A percentile compares a stretch with the other conserved stretches of the same genome.
Conservation (phyloP, 495 filamentous ascomycete species). For the Aspergillus panamensis region DNA sequence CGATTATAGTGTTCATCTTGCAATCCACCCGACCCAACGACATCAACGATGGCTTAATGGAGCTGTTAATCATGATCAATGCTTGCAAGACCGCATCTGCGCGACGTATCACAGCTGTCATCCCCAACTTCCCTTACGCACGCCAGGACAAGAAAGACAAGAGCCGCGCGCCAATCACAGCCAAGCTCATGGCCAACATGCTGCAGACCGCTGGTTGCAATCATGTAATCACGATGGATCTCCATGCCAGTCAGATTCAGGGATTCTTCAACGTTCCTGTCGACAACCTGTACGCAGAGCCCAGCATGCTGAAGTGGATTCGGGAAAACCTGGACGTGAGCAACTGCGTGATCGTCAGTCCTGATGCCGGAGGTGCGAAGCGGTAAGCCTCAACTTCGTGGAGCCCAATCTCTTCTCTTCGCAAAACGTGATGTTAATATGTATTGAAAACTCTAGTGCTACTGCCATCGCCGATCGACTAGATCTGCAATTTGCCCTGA, state of each 20-base stretch:
- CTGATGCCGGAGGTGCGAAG: conserved; percentile 95
- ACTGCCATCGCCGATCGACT: conserved; percentile 96
- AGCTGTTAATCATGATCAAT: conserved; percentile 98
- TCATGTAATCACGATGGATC: conserved; percentile 86
- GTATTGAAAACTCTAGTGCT: conserved; percentile 52
- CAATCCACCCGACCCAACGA: conserved; percentile 94
- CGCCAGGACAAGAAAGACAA: conserved; percentile 99
- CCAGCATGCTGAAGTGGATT: conserved; percentile 87
- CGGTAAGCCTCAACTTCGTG: conserved; percentile 54
- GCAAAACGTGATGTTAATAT: neutral
- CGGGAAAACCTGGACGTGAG: conserved; percentile 76
- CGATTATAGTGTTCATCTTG: conserved; percentile 76
- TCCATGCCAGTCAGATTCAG: conserved; percentile 60
- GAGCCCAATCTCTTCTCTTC: neutral
- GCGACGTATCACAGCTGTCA: conserved; percentile 83
- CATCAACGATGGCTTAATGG: conserved; percentile 98
- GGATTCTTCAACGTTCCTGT: conserved; percentile 99
- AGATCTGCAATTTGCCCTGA: conserved; percentile 93
- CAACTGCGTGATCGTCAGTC: conserved; percentile 92
- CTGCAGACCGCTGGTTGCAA: conserved; percentile 87
- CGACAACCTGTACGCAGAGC: conserved; percentile 95
- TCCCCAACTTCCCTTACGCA: conserved; percentile 98
- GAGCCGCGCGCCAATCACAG: conserved; percentile 78
- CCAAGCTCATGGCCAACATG: conserved; percentile 97
- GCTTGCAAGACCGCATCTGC: conserved; percentile 97